These are phyloP conservation scores for Mycena epipterygia DNA, from an alignment of 768 basidiomycete genomes.

Conservation along the genomic window DNA sequence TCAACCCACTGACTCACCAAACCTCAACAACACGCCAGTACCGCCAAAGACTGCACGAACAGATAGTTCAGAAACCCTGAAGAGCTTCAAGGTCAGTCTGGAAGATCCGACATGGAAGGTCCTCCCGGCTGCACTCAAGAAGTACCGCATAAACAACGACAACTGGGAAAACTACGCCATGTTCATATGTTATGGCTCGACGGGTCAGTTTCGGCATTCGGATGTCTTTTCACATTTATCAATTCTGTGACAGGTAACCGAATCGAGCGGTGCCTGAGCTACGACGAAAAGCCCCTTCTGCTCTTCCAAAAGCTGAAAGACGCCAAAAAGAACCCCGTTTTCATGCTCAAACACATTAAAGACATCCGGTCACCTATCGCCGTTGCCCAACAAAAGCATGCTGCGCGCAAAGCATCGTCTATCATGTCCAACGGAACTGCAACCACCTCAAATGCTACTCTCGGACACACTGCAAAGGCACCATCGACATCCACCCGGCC, in stretches of 20 bases:
- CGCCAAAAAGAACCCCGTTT: slow-evolving; percentile 96
- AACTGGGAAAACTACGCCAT: slow-evolving; percentile 99
- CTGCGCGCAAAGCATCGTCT: slow-evolving; percentile 83
- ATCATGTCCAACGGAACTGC: slow-evolving; percentile 59
- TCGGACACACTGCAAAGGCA: slow-evolving; percentile 56
- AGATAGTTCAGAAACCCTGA: slow-evolving; percentile 82
- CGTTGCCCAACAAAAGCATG: slow-evolving; percentile 97
- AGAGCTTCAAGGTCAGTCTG: slow-evolving; percentile 97
- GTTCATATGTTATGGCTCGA: slow-evolving; percentile 97
- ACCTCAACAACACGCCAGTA: slow-evolving; percentile 41
- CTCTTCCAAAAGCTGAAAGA: slow-evolving; percentile 99
- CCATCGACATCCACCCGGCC: slow-evolving; percentile 54
- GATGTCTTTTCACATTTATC: not conserved
- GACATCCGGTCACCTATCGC: slow-evolving; percentile 98
- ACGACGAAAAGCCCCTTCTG: slow-evolving; percentile 97
- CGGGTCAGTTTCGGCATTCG: slow-evolving; percentile 68
- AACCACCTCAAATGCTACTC: slow-evolving; percentile 54
- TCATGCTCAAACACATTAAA: slow-evolving; percentile 97
- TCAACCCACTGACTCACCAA: slow-evolving; percentile 48
- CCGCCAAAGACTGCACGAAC: slow-evolving; percentile 66
- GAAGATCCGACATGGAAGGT: slow-evolving; percentile 99
- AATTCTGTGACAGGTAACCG: slow-evolving; percentile 65
- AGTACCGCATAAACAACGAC: slow-evolving; percentile 98
- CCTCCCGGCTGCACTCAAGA: slow-evolving; percentile 96
- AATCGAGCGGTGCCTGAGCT: slow-evolving; percentile 94